Evolutionary conservation across 169 alveolate species (phyloP).

Genomic region (Eimeria acervulina): DNA sequence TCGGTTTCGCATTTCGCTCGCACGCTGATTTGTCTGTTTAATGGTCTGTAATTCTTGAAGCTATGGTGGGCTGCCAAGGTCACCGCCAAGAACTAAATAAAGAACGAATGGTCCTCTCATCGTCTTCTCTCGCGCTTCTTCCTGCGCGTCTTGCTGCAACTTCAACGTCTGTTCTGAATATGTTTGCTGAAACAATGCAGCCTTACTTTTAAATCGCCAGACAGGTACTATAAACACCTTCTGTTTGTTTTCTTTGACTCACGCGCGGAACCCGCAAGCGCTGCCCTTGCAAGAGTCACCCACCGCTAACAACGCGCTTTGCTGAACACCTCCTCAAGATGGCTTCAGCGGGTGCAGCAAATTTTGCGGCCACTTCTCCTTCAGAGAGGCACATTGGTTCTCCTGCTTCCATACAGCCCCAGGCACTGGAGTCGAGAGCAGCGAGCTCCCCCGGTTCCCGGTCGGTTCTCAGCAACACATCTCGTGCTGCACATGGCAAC

Average conservation of each 20-base stretch:
- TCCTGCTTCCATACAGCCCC: background rate
- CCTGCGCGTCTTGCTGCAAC: slow-evolving; percentile 28
- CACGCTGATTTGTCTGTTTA: slow-evolving; percentile 67
- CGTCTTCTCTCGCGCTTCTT: background rate
- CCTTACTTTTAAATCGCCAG: background rate
- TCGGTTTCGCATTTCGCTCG: slow-evolving; percentile 52
- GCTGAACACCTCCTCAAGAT: background rate
- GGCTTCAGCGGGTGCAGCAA: slow-evolving; percentile 21
- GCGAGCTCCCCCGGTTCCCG: background rate
- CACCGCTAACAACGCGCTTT: background rate
- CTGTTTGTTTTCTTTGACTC: slow-evolving; percentile 26
- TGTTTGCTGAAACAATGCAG: slow-evolving; percentile 22
- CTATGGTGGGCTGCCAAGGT: background rate
- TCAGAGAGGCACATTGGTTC: background rate
- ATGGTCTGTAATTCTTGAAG: slow-evolving; percentile 40
- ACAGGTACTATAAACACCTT: slow-evolving; percentile 19
- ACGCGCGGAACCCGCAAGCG: background rate
- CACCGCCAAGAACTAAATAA: background rate
- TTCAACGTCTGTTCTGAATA: background rate
- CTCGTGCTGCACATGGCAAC: background rate
- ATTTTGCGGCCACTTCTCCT: background rate
- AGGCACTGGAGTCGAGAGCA: background rate
- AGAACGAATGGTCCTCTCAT: background rate
- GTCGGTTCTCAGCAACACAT: background rate
- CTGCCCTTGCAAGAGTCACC: background rate